Conservation (phyloP, 1,284 basidiomycete genomes). For the Marasmius sp. region DNA sequence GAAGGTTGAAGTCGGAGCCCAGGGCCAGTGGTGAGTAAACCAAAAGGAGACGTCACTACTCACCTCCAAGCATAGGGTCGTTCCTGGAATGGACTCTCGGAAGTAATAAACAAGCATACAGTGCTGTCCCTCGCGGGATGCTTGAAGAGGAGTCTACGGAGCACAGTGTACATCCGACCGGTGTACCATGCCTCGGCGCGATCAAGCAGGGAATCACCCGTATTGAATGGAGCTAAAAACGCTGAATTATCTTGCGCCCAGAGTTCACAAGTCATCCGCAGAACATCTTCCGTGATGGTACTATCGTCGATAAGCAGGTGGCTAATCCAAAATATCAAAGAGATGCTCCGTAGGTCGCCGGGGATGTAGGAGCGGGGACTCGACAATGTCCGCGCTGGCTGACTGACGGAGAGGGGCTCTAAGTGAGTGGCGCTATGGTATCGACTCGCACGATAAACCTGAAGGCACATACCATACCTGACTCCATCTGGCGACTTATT, state of each 20-base stretch:
- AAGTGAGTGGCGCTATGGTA: neutral
- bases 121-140: conserved; percentile 46
- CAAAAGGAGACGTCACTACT: conserved; percentile 1
- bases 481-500: conserved; percentile 44
- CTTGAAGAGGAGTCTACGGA: conserved; percentile 48
- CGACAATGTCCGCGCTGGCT: conserved; percentile 56
- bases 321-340: no score
- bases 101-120: conserved; percentile 58
- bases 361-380: conserved; percentile 50
- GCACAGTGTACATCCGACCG: conserved; percentile 52
- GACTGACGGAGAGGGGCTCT: conserved; percentile 34
- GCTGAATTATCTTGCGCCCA: conserved; percentile 39
- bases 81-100: conserved; percentile 54
- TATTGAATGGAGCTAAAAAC: conserved; percentile 50
- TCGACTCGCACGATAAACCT: neutral
- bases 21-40: neutral
- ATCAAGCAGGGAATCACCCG: conserved; percentile 59
- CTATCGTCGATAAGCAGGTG: conserved; percentile 34
- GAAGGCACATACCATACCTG: conserved; percentile 44
- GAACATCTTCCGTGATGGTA: conserved; percentile 28
- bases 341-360: conserved; percentile 28
- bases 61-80: conserved; percentile 41
- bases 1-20: neutral
- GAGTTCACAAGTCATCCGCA: conserved; percentile 29
- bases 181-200: conserved; percentile 56